Conservation (phyloP, 345 rosid genomes). For the Lepidium aucheri region DNA sequence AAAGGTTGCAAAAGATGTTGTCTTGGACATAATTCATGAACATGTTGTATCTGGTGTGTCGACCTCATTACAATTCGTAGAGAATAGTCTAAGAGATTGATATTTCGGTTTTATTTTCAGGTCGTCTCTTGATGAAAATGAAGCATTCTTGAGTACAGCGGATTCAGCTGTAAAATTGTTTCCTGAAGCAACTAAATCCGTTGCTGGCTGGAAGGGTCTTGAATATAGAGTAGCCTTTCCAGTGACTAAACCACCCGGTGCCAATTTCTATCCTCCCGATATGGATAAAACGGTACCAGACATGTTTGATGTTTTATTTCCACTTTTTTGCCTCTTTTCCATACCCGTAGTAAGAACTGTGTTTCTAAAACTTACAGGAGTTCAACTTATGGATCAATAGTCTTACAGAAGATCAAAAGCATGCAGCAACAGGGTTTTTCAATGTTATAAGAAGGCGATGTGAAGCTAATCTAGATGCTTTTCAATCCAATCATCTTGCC, state of each 20-base stretch:
- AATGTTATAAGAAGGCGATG: constrained; percentile 61
- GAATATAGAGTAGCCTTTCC: constrained; percentile 86
- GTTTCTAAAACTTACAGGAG: constrained; percentile 44
- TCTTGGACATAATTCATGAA: neutral
- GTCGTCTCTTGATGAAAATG: constrained; percentile 89
- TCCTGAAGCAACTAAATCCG: constrained; percentile 55
- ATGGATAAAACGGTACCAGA: constrained; percentile 78
- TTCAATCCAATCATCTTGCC: constrained; percentile 24
- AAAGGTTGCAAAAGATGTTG: neutral
- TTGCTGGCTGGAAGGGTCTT: constrained; percentile 85
- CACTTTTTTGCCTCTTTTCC: neutral
- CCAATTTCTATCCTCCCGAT: constrained; percentile 93
- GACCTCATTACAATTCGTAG: neutral
- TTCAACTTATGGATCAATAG: constrained; percentile 58
- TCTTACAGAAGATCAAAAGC: constrained; percentile 46
- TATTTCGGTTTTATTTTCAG: constrained; percentile 33
- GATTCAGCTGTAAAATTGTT: constrained; percentile 76
- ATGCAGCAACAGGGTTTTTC: constrained; percentile 66
- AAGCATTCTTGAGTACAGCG: constrained; percentile 76
- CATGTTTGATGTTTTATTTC: neutral
- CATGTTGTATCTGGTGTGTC: neutral
- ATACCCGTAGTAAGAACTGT: neutral
- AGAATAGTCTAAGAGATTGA: neutral
- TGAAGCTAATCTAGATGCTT: constrained; percentile 41
- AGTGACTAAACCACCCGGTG: constrained; percentile 70